phyloP scores from a whole-genome alignment of 1,284 basidiomycete genomes.

The Cryptococcus sp. region DNA sequence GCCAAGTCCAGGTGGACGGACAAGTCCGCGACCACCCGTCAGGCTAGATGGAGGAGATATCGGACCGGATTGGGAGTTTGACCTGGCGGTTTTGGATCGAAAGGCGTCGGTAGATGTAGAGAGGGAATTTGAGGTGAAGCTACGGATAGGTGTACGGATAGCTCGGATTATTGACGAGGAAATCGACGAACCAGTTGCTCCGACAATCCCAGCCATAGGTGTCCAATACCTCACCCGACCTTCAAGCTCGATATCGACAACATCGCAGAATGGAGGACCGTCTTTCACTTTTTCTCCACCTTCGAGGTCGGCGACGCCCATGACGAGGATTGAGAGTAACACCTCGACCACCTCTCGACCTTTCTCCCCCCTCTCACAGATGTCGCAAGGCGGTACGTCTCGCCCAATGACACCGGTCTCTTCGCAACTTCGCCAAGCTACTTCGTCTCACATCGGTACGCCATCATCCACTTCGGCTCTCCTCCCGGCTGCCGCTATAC shows the following conservation, averaged over 20 bases:
- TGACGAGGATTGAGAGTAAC: not conserved
- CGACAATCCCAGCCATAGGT: not conserved
- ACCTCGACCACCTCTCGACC: slow-evolving; percentile 4
- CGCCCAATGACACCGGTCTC: slow-evolving; percentile 36
- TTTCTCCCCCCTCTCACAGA: slow-evolving; percentile 13
- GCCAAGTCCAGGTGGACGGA: not conserved
- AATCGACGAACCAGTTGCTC: slow-evolving; percentile 3
- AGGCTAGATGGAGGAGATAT: not conserved
- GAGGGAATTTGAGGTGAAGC: slow-evolving; percentile 15
- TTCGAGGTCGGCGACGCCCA: slow-evolving; percentile 17
- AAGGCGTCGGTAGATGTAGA: slow-evolving; percentile 18
- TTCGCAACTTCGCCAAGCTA: slow-evolving; percentile 33
- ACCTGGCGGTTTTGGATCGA: slow-evolving; percentile 21
- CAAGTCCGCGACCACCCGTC: not conserved
- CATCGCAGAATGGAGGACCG: slow-evolving; percentile 4
- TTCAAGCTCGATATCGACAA: not conserved
- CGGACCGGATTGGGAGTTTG: slow-evolving; percentile 27
- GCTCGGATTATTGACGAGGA: not conserved
- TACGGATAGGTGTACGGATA: slow-evolving; percentile 17
- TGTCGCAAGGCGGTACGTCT: slow-evolving; percentile 9
- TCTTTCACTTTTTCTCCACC: slow-evolving; percentile 19
- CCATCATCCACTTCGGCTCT: slow-evolving; percentile 3
- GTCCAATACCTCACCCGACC: slow-evolving; percentile 1
- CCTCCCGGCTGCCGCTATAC: not conserved
- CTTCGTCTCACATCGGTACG: slow-evolving; percentile 7